phyloP scores from a whole-genome alignment of 176 grass and related monocot species.

The sorghum (Sorghum bicolor) region Sorghum_bicolor_NCBIv3 NC_012872.2:69619001-69619500 shows the following conservation, averaged over 20 bases:
- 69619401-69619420: neutral
- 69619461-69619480: neutral
- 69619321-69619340: neutral
- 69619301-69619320: neutral
- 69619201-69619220: neutral
- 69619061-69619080: neutral
- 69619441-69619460: neutral
- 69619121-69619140: neutral
- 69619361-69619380: neutral
- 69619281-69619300: neutral
- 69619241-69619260: slow-evolving; percentile 3
- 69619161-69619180: neutral
- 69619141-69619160: neutral
- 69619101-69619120: neutral
- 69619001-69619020: neutral
- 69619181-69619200: neutral
- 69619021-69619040: neutral
- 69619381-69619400: neutral
- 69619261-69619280: neutral
- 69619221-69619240: neutral
- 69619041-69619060: slow-evolving; percentile 8
- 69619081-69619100: slow-evolving; percentile 13
- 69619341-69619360: neutral
- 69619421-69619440: slow-evolving; percentile 13
- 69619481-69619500: neutral